A percentile compares a stretch with the other conserved stretches of the same genome.
Evolutionary conservation across 345 rosid species (phyloP).

Genomic region (Rhodamnia argentea): DNA sequence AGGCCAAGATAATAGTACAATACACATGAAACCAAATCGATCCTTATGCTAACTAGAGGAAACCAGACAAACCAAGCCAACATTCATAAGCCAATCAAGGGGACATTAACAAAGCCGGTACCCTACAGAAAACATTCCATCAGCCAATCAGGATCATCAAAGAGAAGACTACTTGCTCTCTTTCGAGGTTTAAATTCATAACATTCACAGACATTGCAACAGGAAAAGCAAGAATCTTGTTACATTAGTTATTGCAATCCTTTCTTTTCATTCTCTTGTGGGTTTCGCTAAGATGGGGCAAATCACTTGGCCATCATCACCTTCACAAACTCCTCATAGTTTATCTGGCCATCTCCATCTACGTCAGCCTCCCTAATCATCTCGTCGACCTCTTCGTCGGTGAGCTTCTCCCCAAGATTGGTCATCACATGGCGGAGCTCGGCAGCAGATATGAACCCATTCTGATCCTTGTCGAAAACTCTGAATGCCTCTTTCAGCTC

Average conservation of each 20-base stretch:
- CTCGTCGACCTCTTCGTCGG: constrained; percentile 40
- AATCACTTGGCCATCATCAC: constrained; percentile 46
- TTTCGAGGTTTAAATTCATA: not conserved
- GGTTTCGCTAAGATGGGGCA: not conserved
- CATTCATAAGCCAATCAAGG: not conserved
- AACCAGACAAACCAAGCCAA: not conserved
- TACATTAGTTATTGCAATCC: not conserved
- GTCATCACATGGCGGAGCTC: constrained; percentile 47
- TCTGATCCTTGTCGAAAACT: constrained; percentile 46
- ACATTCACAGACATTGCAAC: not conserved
- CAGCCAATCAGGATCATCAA: not conserved
- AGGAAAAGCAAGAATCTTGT: not conserved
- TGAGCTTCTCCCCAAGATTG: constrained; percentile 44
- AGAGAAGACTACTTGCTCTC: not conserved
- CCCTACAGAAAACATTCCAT: not conserved
- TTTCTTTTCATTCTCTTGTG: not conserved
- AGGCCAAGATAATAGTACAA: not conserved
- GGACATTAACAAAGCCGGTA: not conserved
- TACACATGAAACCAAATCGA: not conserved
- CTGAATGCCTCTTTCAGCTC: constrained; percentile 44
- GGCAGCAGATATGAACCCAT: constrained; percentile 32
- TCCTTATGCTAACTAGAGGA: not conserved
- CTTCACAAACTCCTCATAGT: constrained; percentile 41
- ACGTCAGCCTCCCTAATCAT: constrained; percentile 45
- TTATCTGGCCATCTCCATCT: constrained; percentile 43